Base-by-base conservation (phyloP, 345 rosid genomes). In the Eucalyptus sp. region DNA sequence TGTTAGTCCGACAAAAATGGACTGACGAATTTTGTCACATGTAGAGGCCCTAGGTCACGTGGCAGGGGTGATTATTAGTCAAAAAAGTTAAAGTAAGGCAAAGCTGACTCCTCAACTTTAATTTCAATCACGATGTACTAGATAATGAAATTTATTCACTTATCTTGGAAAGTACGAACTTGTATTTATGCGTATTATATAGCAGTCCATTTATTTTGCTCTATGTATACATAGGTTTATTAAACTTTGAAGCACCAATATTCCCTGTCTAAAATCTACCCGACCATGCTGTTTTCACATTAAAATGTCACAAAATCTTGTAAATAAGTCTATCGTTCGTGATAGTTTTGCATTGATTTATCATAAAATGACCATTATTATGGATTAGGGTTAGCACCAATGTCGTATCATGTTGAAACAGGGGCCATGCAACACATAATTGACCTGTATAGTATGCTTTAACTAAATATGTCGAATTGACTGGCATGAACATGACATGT, bases 381-480 rank as follows among this genome's bases (percentile, higher is more conserved):
- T 6, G 27, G 83, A 37, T 71, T 10, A 37, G 46, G 27, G 7
- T 37, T 18, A 7, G 46, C 46, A 37, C 9, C 0, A 4, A 5
- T 71, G 81, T 5, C 0, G 1, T 18, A 10, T 5, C 5, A 0
- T 10, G 83, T 71, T 71, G 44, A 9, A 37, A 71, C 7, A 37
- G 0, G 25, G 13, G 11, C 24, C 81, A 18, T 1, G 1, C 7
- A 33, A 71, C 81, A 71, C 13, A 10, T 9, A 12, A 8, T 31
- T 66, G 4, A 31, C 41, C 1, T 8, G 0, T 66, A 66, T 0
- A n/a, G n/a, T n/a, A n/a, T n/a, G n/a, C n/a, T n/a, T n/a, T n/a
- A n/a, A n/a, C n/a, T n/a, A n/a, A n/a, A n/a, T n/a, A 8, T 13
- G 33, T 13, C 10, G 0, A 62, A 29, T 29, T 62, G 33, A 62